These are phyloP conservation scores for Sarocladium oryzae DNA, from an alignment of 2,329 filamentous ascomycete genomes.

Conservation along the genomic window DNA sequence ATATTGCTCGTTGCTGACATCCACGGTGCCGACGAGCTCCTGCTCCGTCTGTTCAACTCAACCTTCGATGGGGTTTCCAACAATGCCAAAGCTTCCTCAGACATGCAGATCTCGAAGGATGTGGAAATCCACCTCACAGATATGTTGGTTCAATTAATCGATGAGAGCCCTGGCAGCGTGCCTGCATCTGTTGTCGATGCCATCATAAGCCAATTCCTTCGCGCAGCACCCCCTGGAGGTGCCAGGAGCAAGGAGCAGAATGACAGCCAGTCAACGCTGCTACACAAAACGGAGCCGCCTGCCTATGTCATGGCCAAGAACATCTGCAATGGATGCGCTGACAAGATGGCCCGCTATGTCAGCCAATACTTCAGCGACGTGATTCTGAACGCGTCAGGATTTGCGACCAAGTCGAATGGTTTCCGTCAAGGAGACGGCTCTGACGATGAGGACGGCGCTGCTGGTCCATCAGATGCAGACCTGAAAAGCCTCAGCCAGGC, in stretches of 20 bases:
- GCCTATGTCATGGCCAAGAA: constrained; percentile 96
- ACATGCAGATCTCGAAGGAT: constrained; percentile 83
- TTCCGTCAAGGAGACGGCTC: constrained; percentile 54
- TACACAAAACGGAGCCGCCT: constrained; percentile 81
- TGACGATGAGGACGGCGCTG: constrained; percentile 53
- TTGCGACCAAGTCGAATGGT: constrained; percentile 48
- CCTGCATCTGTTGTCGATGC: constrained; percentile 81
- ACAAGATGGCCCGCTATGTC: constrained; percentile 92
- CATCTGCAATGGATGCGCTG: constrained; percentile 80
- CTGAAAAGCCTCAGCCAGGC: constrained; percentile 84
- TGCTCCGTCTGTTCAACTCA: constrained; percentile 74
- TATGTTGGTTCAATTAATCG: constrained; percentile 76
- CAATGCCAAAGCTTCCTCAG: constrained; percentile 64
- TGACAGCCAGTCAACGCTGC: constrained; percentile 72
- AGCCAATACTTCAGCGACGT: constrained; percentile 97
- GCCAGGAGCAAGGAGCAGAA: constrained; percentile 59
- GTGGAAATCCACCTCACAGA: constrained; percentile 89
- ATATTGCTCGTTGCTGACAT: constrained; percentile 87
- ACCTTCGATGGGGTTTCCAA: constrained; percentile 90
- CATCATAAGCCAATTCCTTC: constrained; percentile 90
- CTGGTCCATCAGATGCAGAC: constrained; percentile 72
- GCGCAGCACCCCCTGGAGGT: constrained; percentile 67
- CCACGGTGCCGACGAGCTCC: constrained; percentile 70
- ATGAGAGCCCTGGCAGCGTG: constrained; percentile 68
- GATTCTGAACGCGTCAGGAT: constrained; percentile 76